Evolutionary conservation across 2,329 filamentous ascomycete genomes (phyloP), one percentile per base, ranked within the genome.

Genomic region (Clonostachys byssicola): DNA sequence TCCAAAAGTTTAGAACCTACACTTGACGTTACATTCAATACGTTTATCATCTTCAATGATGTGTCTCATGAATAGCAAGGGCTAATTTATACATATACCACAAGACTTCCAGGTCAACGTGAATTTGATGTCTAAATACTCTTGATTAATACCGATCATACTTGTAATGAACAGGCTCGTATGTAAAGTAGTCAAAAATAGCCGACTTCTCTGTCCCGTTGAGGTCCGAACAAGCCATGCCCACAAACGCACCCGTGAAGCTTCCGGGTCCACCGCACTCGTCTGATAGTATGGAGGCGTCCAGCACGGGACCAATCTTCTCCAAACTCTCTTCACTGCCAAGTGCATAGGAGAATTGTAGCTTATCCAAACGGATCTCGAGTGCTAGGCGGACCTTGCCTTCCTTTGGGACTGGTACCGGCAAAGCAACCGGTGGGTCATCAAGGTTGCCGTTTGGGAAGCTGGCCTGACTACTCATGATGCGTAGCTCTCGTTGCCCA

Each of bases 181-280:
- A 81, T 0, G 67, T 50, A 47, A 81, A 77, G 40, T 75, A 71
- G 47, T 78, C 75, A 60, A 81, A 81, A 5, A 50, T 62, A 0
- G 78, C 77, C 46, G 63, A 58, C 46, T 60, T 51, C 8, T 64
- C 74, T 13, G 69, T 71, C 4, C 78, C 78, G 47, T 81, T 80
- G 39, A 80, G 47, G 57, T 81, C 78, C 4, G 76, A 80, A 40
- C 73, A 76, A 1, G 78, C 77, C 52, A 81, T 61, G 0, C 78
- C 78, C 1, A 80, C 73, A 64, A 81, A 81, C 1, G 81, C 77
- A 1, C 81, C 81, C 1, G 81, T 85, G 51, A 85, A 85, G 58
- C 81, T 85, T 2, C 81, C 81, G 52, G 83, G 78, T 0, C 80
- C 81, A 10, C 81, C 81, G 48, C 81, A 84, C 62, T 85, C 81